Percentiles rank a stretch among this genome's conserved stretches.
phyloP scores from a whole-genome alignment of 139 green algal genomes.

The Coelastrella sp. region DNA sequence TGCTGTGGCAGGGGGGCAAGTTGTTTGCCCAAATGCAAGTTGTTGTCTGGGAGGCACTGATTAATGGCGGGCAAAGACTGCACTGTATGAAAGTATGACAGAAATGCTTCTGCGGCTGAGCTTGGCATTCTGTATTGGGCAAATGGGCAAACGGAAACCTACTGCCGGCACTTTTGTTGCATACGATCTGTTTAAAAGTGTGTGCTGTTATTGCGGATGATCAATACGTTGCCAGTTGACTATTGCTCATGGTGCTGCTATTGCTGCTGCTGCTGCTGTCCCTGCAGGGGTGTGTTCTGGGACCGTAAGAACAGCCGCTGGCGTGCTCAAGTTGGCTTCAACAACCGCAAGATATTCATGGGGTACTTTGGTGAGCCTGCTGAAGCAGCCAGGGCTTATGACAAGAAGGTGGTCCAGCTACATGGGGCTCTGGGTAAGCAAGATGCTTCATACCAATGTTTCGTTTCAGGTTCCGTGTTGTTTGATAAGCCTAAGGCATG shows the following conservation, averaged over 20 bases:
- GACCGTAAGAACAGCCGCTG: slow-evolving; percentile 46
- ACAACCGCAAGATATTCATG: slow-evolving; percentile 51
- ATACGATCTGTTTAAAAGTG: too few relatives aligned
- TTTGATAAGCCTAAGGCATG: too few relatives aligned
- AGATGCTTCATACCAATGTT: background rate
- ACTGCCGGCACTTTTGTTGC: too few relatives aligned
- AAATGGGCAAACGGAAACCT: too few relatives aligned
- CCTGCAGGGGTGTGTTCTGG: slow-evolving; percentile 50
- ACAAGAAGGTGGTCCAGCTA: slow-evolving; percentile 52
- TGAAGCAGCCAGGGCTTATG: slow-evolving; percentile 42
- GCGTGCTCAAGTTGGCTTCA: slow-evolving; percentile 44
- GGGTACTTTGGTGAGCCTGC: slow-evolving; percentile 38
- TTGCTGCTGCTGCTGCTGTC: slow-evolving; percentile 2
- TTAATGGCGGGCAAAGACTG: too few relatives aligned
- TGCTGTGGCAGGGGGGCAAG: background rate
- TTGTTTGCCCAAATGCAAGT: background rate
- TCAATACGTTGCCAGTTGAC: background rate
- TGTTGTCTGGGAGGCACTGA: too few relatives aligned
- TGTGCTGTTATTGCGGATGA: too few relatives aligned
- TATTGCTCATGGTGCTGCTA: background rate
- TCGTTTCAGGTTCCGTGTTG: background rate
- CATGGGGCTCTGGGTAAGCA: slow-evolving; percentile 32
- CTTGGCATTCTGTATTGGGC: too few relatives aligned
- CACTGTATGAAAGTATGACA: too few relatives aligned
- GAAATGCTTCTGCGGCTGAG: too few relatives aligned